Evolutionary conservation across 441 rosid species (phyloP).

Genomic region (Populus trichocarpa): DNA sequence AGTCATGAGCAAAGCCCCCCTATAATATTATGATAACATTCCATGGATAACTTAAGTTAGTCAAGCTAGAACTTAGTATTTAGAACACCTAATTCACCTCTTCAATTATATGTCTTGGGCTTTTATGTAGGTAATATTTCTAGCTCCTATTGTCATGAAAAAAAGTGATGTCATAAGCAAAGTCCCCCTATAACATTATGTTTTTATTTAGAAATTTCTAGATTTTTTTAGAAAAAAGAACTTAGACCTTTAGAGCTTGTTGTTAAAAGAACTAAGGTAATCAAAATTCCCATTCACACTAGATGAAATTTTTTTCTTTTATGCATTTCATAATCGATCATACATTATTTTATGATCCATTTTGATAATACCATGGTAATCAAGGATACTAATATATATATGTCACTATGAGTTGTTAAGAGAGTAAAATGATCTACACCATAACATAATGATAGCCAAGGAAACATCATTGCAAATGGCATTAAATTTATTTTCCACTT

Average conservation of each 20-base stretch:
- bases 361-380: no score
- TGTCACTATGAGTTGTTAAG: no score
- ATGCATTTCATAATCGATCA: neutral
- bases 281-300: neutral
- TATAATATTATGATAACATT: no score
- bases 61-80: no score
- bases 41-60: no score
- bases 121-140: neutral
- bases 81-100: neutral
- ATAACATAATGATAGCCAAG: no score
- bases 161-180: neutral
- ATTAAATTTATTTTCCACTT: no score
- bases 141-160: neutral
- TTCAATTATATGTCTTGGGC: neutral
- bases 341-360: no score
- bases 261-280: neutral
- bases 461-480: no score
- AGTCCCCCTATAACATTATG: neutral
- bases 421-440: no score
- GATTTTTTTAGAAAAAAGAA: neutral
- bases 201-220: neutral
- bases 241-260: neutral
- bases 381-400: no score
- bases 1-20: neutral
- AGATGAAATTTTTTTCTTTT: no score